Evolutionary conservation across 805 yeast genomes (phyloP).

Genomic region (Lachancea nothofagi): DNA sequence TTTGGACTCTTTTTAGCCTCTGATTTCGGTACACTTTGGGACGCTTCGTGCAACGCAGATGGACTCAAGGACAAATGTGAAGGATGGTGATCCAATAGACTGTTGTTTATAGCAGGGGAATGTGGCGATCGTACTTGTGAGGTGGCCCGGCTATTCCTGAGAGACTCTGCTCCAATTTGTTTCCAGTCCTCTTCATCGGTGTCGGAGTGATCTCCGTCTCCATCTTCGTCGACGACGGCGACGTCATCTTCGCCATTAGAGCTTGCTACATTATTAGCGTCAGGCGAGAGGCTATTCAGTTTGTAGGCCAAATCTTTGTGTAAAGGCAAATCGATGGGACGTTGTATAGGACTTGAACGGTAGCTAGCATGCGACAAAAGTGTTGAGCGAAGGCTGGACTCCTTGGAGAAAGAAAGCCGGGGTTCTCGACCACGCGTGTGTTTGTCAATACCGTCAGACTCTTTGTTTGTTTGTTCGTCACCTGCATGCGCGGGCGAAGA

Average conservation of each 20-base stretch:
- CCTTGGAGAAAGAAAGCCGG: slow-evolving; percentile 34
- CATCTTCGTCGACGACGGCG: slow-evolving; percentile 19
- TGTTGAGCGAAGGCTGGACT: slow-evolving; percentile 30
- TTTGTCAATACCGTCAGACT: slow-evolving; percentile 3
- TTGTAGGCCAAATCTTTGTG: slow-evolving; percentile 3
- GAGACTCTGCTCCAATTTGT: slow-evolving; percentile 71
- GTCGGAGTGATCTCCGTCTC: slow-evolving; percentile 42
- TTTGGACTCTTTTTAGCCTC: background rate
- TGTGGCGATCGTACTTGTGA: slow-evolving; percentile 11
- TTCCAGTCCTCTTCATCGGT: slow-evolving; percentile 99
- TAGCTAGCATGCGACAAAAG: slow-evolving; percentile 18
- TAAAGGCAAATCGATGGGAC: background rate
- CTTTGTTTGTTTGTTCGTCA: slow-evolving; percentile 6
- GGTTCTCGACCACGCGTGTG: slow-evolving; percentile 32
- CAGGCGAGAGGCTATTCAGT: slow-evolving; percentile 11
- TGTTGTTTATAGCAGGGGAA: background rate
- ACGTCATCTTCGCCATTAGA: slow-evolving; percentile 2
- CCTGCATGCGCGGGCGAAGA: slow-evolving; percentile 5
- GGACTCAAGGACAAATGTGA: slow-evolving; percentile 10
- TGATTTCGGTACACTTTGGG: slow-evolving; percentile 1
- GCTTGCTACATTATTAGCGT: slow-evolving; percentile 1
- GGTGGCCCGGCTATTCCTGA: slow-evolving; percentile 36
- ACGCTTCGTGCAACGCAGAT: slow-evolving; percentile 1
- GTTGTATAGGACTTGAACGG: slow-evolving; percentile 11
- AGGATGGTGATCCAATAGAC: slow-evolving; percentile 5